Percentiles rank a stretch among this genome's conserved stretches.
Conservation (phyloP, 345 rosid species). For the Psidium guajava region DNA sequence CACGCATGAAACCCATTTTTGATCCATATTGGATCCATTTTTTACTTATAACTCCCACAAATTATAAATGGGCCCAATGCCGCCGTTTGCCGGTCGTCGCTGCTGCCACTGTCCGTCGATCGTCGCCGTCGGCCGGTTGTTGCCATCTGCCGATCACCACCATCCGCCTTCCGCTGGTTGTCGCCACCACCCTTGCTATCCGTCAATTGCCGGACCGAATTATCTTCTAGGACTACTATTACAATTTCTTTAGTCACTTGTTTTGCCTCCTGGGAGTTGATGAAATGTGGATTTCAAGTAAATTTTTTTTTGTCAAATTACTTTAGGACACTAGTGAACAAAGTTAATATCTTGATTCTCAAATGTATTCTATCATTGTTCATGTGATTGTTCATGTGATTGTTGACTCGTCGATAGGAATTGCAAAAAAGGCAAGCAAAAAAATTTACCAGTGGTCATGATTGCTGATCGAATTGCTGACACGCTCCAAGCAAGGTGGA, state of each 20-base stretch:
- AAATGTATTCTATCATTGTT: not conserved
- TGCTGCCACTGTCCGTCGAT: no score
- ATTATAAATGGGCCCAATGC: no score
- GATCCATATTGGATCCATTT: no score
- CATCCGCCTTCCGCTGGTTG: no score
- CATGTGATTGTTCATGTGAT: not conserved
- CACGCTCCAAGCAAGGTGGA: conserved; percentile 23
- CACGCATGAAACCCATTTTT: no score
- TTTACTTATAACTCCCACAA: no score
- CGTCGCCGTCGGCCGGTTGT: no score
- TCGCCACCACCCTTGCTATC: no score
- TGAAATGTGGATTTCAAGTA: not conserved
- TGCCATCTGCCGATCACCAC: no score
- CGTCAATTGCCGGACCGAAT: no score
- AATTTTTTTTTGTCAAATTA: not conserved
- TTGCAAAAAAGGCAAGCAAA: not conserved
- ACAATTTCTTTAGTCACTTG: not conserved
- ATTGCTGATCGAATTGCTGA: conserved; percentile 19
- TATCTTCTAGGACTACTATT: not conserved
- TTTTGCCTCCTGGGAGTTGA: not conserved
- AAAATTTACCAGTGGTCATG: conserved; percentile 9
- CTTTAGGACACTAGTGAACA: not conserved
- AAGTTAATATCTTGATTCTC: not conserved
- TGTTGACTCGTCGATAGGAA: not conserved
- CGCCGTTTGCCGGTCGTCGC: no score